Evolutionary conservation across 306 rosid genomes (phyloP), one percentile per base, ranked within the genome.

Genomic region (Quercus engelmannii): DNA sequence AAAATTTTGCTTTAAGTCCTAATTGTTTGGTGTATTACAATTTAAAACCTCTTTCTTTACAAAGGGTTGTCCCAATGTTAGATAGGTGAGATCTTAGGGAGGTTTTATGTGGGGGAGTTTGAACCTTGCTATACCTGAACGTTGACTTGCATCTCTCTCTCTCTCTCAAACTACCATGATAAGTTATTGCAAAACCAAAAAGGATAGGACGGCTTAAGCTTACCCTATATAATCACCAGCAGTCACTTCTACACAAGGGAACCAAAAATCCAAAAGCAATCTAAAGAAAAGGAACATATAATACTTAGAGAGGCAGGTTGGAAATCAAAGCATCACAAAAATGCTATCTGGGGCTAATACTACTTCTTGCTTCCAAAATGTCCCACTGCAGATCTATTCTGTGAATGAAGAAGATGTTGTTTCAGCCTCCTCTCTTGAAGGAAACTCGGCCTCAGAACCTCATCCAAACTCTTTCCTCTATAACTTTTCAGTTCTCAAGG

Each of bases 71-170:
- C 89, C 83, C 20, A 55, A 25, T 43, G 1, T 38, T 3, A 80
- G 75, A 79, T 8, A 31, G 82, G 93, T 81, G 71, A 19, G 74
- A 86, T 87, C 67, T 86, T 85, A 78, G 97, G 97, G 76, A 92
- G 97, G 97, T 79, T 58, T n/a, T 83, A 92, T 59, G 31, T 84
- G 91, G 95, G 99, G 97, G 85, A 65, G 71, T 74, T 75, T 75
- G 49, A 18, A 51, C 19, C 23, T 63, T 21, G 7, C 74, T 49
- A 12, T 49, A 3, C 54, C 54, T 62, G 80, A 33, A 3, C 55
- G 92, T 89, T 92, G 97, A 92, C 98, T 84, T 87, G 62, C 33
- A 54, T 62, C 25, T 55, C 79, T 68, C 55, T 65, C 54, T 12
- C 20, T 80, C 28, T 76, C 55, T 49, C 55, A 57, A 6, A 8